These are phyloP conservation scores for Anisodus tanguticus DNA, from an alignment of 257 asterid species.

Conservation along the genomic window DNA sequence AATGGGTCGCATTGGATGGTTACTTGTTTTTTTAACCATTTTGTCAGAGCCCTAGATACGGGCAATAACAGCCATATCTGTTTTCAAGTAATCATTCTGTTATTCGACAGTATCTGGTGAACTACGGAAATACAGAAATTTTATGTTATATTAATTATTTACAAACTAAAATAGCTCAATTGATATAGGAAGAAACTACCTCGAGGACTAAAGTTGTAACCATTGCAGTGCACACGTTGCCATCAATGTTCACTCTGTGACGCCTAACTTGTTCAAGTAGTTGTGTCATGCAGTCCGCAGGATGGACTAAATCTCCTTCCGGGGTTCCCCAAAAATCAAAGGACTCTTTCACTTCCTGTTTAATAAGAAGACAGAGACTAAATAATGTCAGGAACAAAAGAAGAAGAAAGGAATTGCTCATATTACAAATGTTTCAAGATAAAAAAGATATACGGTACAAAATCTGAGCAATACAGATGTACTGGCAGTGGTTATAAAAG, in stretches of 20 bases:
- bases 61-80: too few relatives aligned
- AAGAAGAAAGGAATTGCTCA: not conserved
- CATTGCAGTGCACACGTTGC: constrained; percentile 96
- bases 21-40: too few relatives aligned
- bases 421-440: not conserved
- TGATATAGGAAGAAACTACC: constrained; percentile 47
- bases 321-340: constrained; percentile 93
- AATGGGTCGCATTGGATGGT: too few relatives aligned
- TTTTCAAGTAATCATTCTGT: too few relatives aligned
- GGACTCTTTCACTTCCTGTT: constrained; percentile 80
- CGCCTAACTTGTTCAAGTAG: constrained; percentile 89
- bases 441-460: not conserved
- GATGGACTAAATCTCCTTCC: constrained; percentile 89
- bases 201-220: constrained; percentile 93
- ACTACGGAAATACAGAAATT: not conserved
- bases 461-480: not conserved
- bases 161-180: not conserved
- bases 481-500: not conserved
- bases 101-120: not conserved
- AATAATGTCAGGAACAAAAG: not conserved
- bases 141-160: not conserved
- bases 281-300: constrained; percentile 91
- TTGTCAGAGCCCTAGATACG: too few relatives aligned
- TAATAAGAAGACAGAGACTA: constrained; percentile 15
- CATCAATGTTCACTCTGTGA: constrained; percentile 89